Percentiles rank a stretch among this genome's conserved stretches.
These are phyloP conservation scores for Phytophthora citrophthora DNA, from an alignment of 352 stramenopile genomes.

Conservation along the genomic window DNA sequence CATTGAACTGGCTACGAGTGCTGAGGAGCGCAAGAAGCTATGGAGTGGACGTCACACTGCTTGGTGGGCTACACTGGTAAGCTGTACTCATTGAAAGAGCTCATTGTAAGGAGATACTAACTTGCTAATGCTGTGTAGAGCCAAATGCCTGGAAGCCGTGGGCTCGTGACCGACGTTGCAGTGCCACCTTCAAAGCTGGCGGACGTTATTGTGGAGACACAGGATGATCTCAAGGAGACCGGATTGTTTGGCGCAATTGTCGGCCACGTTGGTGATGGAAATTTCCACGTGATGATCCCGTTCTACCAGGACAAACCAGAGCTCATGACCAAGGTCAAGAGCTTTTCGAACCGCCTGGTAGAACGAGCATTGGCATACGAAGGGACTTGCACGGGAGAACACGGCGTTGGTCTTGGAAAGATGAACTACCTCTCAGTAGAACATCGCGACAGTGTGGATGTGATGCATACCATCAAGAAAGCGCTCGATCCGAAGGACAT, in stretches of 20 bases:
- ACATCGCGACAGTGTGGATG: constrained; percentile 88
- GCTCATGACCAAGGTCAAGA: constrained; percentile 84
- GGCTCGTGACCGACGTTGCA: constrained; percentile 94
- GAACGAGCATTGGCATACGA: constrained; percentile 81
- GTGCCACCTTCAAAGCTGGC: constrained; percentile 94
- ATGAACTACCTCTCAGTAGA: constrained; percentile 91
- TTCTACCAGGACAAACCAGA: constrained; percentile 83
- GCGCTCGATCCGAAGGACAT: constrained; percentile 94
- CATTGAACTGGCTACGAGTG: constrained; percentile 70
- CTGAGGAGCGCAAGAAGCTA: constrained; percentile 79
- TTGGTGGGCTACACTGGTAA: constrained; percentile 80
- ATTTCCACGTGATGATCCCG: constrained; percentile 97
- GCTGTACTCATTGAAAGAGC: constrained; percentile 6
- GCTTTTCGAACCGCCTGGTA: constrained; percentile 85
- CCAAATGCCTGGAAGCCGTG: constrained; percentile 78
- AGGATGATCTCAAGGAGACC: constrained; percentile 86
- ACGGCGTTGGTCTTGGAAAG: constrained; percentile 96
- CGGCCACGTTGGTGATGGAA: constrained; percentile 93
- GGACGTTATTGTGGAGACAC: constrained; percentile 92
- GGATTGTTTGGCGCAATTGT: constrained; percentile 93
- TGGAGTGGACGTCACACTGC: constrained; percentile 84
- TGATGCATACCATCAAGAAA: constrained; percentile 95
- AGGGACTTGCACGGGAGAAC: constrained; percentile 97
- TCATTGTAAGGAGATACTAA: not conserved
- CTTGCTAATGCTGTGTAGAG: constrained; percentile 33